A percentile compares a stretch with the other conserved stretches of the same genome.
Evolutionary conservation across 148 eudicot species (phyloP).

Genomic region (Suaeda aralocaspica): DNA sequence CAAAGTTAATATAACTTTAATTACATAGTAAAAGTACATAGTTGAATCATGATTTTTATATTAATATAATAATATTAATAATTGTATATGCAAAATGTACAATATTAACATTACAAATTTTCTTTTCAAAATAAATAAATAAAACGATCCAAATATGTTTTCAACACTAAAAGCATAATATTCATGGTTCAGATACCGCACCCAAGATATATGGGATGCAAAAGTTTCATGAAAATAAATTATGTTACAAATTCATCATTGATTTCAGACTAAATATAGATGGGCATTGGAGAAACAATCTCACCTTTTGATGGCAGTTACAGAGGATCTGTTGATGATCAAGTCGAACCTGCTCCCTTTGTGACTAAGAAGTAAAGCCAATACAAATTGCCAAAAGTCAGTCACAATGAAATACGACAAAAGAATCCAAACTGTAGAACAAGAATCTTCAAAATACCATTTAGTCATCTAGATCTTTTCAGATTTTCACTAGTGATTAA

Average conservation of each 20-base stretch:
- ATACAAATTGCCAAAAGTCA: conserved; percentile 1
- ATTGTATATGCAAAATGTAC: too few relatives aligned
- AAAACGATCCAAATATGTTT: too few relatives aligned
- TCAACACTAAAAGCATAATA: too few relatives aligned
- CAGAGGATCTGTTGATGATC: conserved; percentile 70
- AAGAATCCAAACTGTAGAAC: not conserved
- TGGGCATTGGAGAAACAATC: conserved; percentile 1
- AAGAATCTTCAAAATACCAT: not conserved
- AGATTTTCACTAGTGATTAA: too few relatives aligned
- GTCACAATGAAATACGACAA: not conserved
- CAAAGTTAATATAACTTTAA: too few relatives aligned
- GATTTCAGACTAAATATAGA: not conserved
- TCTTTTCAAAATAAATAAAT: too few relatives aligned
- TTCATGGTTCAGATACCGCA: too few relatives aligned
- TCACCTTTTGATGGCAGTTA: conserved; percentile 76
- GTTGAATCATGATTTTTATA: too few relatives aligned
- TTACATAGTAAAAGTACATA: too few relatives aligned
- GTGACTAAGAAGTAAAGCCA: conserved; percentile 37
- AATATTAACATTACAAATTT: too few relatives aligned
- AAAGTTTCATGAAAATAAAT: not conserved
- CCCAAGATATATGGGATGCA: too few relatives aligned
- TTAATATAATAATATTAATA: too few relatives aligned
- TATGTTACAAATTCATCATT: not conserved
- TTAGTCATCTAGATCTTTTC: not conserved
- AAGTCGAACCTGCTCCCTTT: conserved; percentile 63